Evolutionary conservation across 768 basidiomycete genomes (phyloP).

Genomic region (Leccinum aurantiacum): DNA sequence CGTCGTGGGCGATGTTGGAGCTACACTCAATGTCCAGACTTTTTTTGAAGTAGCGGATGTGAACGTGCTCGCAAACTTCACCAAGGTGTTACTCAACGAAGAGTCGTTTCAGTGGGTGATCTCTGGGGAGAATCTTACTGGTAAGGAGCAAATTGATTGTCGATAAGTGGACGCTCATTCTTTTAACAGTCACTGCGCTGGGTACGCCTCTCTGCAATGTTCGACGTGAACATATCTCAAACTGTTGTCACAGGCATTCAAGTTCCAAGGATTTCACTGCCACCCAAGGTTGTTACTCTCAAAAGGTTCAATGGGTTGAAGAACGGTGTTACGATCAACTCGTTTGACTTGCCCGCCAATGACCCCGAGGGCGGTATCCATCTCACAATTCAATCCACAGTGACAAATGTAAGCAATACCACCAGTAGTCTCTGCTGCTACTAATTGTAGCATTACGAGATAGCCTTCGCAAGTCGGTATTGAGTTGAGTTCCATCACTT

Average conservation of each 20-base stretch:
- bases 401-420: conserved; percentile 51
- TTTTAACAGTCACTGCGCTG: conserved; percentile 51
- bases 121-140: conserved; percentile 59
- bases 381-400: conserved; percentile 59
- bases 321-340: conserved; percentile 58
- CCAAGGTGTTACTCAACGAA: conserved; percentile 60
- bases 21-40: conserved; percentile 51
- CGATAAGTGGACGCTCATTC: conserved; percentile 7
- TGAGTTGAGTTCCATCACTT: conserved; percentile 56
- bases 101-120: conserved; percentile 73
- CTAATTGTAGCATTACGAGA: conserved; percentile 5
- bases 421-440: neutral
- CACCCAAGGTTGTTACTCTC: conserved; percentile 57
- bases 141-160: conserved; percentile 30
- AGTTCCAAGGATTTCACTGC: conserved; percentile 54
- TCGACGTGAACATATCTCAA: neutral
- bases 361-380: conserved; percentile 73
- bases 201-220: conserved; percentile 36
- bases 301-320: conserved; percentile 72
- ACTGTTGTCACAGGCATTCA: conserved; percentile 45
- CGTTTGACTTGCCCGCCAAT: conserved; percentile 68
- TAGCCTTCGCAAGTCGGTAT: conserved; percentile 79
- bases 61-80: conserved; percentile 59
- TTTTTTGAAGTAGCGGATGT: conserved; percentile 60
- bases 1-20: conserved; percentile 66